Evolutionary conservation across 306 rosid genomes (phyloP).

Genomic region (Psophocarpus tetragonolobus): DNA sequence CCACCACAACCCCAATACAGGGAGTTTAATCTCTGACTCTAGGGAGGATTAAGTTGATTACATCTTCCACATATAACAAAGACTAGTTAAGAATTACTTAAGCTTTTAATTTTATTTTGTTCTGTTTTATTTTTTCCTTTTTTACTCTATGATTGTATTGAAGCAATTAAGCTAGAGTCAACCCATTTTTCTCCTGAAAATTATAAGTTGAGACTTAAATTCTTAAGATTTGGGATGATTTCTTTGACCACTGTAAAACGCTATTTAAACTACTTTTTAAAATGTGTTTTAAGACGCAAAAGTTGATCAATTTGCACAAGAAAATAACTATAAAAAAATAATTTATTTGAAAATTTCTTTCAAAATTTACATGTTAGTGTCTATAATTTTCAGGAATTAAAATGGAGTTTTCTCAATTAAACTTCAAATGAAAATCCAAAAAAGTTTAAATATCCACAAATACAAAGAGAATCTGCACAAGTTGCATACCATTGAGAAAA

Average conservation of each 20-base stretch:
- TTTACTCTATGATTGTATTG: neutral
- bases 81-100: neutral
- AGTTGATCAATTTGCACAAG: no score
- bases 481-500: neutral
- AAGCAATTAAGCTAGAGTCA: neutral
- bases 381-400: no score
- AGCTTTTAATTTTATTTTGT: neutral
- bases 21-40: neutral
- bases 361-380: no score
- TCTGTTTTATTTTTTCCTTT: neutral
- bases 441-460: neutral
- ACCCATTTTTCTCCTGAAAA: no score
- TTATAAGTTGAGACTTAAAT: no score
- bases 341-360: no score
- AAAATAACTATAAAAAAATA: no score
- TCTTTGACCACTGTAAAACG: no score
- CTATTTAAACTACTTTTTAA: no score
- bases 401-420: no score
- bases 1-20: constrained; percentile 18
- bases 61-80: neutral
- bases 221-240: no score
- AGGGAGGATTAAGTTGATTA: neutral
- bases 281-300: no score
- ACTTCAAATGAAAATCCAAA: neutral
- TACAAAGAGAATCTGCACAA: neutral